These are phyloP conservation scores for Leonotis leonurus DNA, from an alignment of 257 asterid genomes.

Conservation along the genomic window DNA sequence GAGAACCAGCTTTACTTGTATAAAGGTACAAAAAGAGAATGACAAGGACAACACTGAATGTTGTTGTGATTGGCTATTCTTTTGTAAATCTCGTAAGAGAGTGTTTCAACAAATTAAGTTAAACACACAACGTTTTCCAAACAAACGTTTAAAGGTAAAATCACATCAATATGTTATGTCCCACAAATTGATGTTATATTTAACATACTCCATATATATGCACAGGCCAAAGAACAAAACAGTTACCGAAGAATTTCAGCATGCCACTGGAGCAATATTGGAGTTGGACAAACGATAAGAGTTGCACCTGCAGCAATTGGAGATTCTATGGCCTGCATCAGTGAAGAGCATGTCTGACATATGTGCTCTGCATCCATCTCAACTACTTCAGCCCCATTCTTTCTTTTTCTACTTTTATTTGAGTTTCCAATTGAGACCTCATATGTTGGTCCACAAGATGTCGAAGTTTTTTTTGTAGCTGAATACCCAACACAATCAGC, in stretches of 20 bases:
- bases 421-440: constrained; percentile 24
- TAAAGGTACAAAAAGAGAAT: too few relatives aligned
- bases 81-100: neutral
- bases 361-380: constrained; percentile 56
- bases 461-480: constrained; percentile 34
- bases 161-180: neutral
- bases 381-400: constrained; percentile 39
- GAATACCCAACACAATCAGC: constrained; percentile 93
- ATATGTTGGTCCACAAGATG: constrained; percentile 26
- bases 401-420: constrained; percentile 36
- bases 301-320: constrained; percentile 91
- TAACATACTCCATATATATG: constrained; percentile 12
- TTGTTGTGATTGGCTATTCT: neutral
- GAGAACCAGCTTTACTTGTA: neutral
- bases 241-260: constrained; percentile 90
- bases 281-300: constrained; percentile 95
- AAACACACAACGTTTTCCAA: neutral
- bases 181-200: neutral
- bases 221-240: constrained; percentile 24
- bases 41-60: too few relatives aligned
- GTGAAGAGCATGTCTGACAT: constrained; percentile 66
- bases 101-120: neutral
- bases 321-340: constrained; percentile 79
- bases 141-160: neutral
- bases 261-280: constrained; percentile 98